A percentile compares a stretch with the other conserved stretches of the same genome.
phyloP scores from a whole-genome alignment of 1,284 basidiomycete genomes.

The Ceratobasidium sp. region DNA sequence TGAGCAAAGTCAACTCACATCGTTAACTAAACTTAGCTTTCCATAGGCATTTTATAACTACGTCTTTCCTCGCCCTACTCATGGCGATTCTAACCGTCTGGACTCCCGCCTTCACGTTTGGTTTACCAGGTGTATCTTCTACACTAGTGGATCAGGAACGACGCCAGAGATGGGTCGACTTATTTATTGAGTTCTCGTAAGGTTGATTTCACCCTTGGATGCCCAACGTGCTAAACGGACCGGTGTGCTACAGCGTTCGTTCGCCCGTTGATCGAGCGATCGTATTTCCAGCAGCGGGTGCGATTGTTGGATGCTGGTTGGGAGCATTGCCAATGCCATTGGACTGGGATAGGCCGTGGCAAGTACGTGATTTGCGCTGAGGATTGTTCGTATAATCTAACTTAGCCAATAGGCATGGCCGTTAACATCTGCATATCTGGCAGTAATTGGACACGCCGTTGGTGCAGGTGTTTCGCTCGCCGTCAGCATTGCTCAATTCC shows the following conservation, averaged over 20 bases:
- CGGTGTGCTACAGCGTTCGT: slow-evolving; percentile 61
- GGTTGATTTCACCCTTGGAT: slow-evolving; percentile 57
- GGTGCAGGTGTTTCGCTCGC: slow-evolving; percentile 72
- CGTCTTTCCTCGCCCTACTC: slow-evolving; percentile 76
- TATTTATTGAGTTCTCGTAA: slow-evolving; percentile 85
- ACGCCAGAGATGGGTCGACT: slow-evolving; percentile 70
- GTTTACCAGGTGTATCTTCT: slow-evolving; percentile 65
- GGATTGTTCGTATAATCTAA: neutral
- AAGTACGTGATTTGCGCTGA: slow-evolving; percentile 67
- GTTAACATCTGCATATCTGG: slow-evolving; percentile 78
- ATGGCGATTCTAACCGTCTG: slow-evolving; percentile 77
- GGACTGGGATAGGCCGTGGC: slow-evolving; percentile 97
- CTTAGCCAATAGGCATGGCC: slow-evolving; percentile 75
- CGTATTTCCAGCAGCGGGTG: slow-evolving; percentile 83
- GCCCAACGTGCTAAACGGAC: neutral
- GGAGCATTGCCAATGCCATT: slow-evolving; percentile 87
- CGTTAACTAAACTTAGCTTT: slow-evolving; percentile 34
- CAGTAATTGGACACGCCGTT: slow-evolving; percentile 76
- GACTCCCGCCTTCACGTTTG: slow-evolving; percentile 79
- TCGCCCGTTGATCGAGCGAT: slow-evolving; percentile 80
- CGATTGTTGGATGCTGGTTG: slow-evolving; percentile 81
- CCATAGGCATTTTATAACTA: slow-evolving; percentile 59
- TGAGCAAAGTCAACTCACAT: slow-evolving; percentile 56
- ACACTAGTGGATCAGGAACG: slow-evolving; percentile 53
- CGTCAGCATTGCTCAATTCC: slow-evolving; percentile 63